Percentiles rank a stretch among this genome's conserved stretches.
Evolutionary conservation across 805 yeast genomes (phyloP).

Genomic region (baker's yeast (Saccharomyces cerevisiae)): DNA sequence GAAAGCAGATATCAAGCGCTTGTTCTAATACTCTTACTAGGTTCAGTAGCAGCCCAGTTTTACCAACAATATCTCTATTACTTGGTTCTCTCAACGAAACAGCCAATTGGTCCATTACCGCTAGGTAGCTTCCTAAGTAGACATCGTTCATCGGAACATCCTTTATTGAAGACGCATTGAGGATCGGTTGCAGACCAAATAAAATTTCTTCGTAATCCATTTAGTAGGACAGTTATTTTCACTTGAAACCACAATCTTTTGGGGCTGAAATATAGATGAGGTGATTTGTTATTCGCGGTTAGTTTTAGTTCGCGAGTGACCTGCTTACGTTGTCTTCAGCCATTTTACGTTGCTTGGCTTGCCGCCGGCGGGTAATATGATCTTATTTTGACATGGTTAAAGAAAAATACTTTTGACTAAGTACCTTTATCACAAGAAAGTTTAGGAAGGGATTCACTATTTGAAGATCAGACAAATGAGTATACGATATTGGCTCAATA

Average conservation of each 20-base stretch:
- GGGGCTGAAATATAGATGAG: neutral
- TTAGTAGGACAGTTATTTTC: too few species aligned
- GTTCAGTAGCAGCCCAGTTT: constrained; percentile 20
- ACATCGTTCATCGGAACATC: constrained; percentile 17
- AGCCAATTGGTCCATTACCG: constrained; percentile 26
- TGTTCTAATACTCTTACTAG: constrained; percentile 13
- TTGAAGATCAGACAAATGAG: too few species aligned
- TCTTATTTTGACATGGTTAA: too few species aligned
- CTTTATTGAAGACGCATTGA: constrained; percentile 12
- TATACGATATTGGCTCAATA: neutral
- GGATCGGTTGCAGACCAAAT: constrained; percentile 26
- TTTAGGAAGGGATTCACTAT: too few species aligned
- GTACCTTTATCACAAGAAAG: too few species aligned
- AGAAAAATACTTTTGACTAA: too few species aligned
- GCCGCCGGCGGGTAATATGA: too few species aligned
- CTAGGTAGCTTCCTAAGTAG: constrained; percentile 14
- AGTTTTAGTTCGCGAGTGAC: neutral
- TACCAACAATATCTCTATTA: constrained; percentile 26
- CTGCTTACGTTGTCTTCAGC: neutral
- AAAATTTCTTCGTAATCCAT: constrained; percentile 31
- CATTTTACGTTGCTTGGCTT: neutral
- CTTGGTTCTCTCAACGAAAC: constrained; percentile 22
- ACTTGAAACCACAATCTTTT: neutral
- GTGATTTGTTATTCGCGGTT: neutral
- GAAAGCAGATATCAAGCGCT: constrained; percentile 11